phyloP scores from a whole-genome alignment of 164 flowering plant species.

The Tetracentron sinense region DNA sequence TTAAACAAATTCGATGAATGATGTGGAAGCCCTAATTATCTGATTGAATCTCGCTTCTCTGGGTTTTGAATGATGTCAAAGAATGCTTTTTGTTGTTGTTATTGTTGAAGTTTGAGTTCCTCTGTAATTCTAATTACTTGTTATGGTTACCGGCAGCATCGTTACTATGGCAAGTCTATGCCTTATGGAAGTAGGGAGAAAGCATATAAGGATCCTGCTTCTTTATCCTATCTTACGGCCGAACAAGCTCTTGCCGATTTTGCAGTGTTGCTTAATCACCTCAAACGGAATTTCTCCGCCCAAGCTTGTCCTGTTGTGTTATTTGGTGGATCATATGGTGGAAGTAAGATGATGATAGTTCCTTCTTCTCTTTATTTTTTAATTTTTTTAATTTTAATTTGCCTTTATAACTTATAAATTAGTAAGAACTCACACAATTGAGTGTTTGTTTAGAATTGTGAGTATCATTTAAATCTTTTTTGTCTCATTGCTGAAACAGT shows the following conservation, averaged over 20 bases:
- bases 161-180: conserved; percentile 92
- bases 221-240: conserved; percentile 65
- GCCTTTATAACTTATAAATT: no score
- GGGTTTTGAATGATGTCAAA: neutral
- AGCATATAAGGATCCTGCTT: conserved; percentile 61
- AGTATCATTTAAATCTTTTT: conserved; percentile 1
- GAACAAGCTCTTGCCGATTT: conserved; percentile 94
- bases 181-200: conserved; percentile 72
- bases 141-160: conserved; percentile 47
- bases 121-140: neutral
- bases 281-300: conserved; percentile 73
- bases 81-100: neutral
- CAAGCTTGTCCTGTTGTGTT: conserved; percentile 75
- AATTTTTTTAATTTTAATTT: no score
- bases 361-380: neutral
- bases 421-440: neutral
- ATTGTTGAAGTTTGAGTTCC: neutral
- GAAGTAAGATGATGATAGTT: conserved; percentile 53
- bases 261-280: conserved; percentile 60
- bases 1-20: no score
- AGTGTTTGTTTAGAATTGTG: neutral
- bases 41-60: neutral
- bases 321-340: conserved; percentile 96
- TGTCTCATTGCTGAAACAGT: conserved; percentile 37
- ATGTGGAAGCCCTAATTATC: no score